Percentiles rank a stretch among this genome's conserved stretches.
Conservation (phyloP, 805 yeast species). For the Saccharomycopsis selenospora region DNA sequence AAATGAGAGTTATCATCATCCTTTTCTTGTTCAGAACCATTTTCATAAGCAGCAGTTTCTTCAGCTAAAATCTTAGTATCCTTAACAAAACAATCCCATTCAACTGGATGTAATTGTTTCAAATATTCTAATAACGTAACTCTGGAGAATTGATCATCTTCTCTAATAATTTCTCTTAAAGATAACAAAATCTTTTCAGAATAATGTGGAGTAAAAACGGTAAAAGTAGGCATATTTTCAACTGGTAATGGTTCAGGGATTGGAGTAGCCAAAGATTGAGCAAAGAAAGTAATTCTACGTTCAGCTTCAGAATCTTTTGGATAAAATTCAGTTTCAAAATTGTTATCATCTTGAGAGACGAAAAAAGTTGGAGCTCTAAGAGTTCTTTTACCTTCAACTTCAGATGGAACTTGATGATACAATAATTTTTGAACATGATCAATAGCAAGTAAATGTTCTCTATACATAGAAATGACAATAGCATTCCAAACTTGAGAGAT, state of each 20-base stretch:
- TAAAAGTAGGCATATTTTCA: slow-evolving; percentile 98
- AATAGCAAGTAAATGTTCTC: slow-evolving; percentile 96
- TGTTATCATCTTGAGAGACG: slow-evolving; percentile 91
- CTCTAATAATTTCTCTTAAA: slow-evolving; percentile 92
- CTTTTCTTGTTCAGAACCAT: slow-evolving; percentile 24
- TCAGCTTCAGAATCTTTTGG: slow-evolving; percentile 97
- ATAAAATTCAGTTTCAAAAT: slow-evolving; percentile 93
- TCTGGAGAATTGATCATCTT: slow-evolving; percentile 85
- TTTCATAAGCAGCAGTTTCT: slow-evolving; percentile 36
- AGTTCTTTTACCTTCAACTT: slow-evolving; percentile 96
- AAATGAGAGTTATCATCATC: slow-evolving; percentile 40
- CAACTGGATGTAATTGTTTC: slow-evolving; percentile 60
- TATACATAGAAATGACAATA: slow-evolving; percentile 97
- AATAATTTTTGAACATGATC: slow-evolving; percentile 97
- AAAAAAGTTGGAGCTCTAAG: slow-evolving; percentile 98
- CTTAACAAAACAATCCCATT: slow-evolving; percentile 75
- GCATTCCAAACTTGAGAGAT: slow-evolving; percentile 99
- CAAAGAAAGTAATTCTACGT: slow-evolving; percentile 98
- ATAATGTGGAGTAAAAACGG: slow-evolving; percentile 94
- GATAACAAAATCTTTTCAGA: slow-evolving; percentile 89
- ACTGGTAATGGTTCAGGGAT: slow-evolving; percentile 98
- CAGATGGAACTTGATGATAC: slow-evolving; percentile 98
- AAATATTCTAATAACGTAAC: slow-evolving; percentile 74
- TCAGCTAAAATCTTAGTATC: slow-evolving; percentile 63
- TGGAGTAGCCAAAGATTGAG: slow-evolving; percentile 97